Evolutionary conservation across 805 yeast species (phyloP), one percentile per base, ranked within the genome.

Genomic region (Saccharomycodes ludwigii): DNA sequence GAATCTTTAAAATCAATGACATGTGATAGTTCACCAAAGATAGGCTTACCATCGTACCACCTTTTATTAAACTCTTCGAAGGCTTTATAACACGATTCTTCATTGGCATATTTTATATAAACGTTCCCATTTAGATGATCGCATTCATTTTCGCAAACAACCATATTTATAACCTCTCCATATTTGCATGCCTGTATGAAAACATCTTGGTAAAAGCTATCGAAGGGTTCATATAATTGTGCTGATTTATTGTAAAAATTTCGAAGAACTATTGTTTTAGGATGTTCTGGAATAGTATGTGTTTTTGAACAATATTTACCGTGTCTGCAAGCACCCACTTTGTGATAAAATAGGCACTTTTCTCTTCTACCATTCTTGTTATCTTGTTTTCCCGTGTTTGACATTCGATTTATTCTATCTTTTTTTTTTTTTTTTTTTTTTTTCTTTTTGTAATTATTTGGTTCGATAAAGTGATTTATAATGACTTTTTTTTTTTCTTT

Each of bases 281-380:
- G 78, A 24, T 61, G 53, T 6, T 61, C 52, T 2, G 95, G 95
- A 42, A 68, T 68, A 14, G 68, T 61, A 52, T 85, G 86, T 35
- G 66, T 66, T 44, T 88, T 63, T 6, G 84, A 74, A 46, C 97
- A 86, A 44, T 76, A 77, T 36, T 76, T 85, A 1, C 95, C 95
- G 52, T 86, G 95, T 37, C 95, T 65, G 47, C 97, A 86, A 0
- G 95, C 93, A 1, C 97, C 97, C 19, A 84, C 81, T 50, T 78
- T 82, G 39, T 67, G 63, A 48, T 75, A 84, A 49, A 85, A 85
- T 23, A 71, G 60, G 41, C 77, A 70, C 15, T n/a, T 14, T 24
- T 31, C 16, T 10, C 3, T 21, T 4, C 13, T 21, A 9, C 14
- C n/a, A 19, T 18, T 18, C 11, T 11, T 21, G 27, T 14, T 16